Evolutionary conservation across 768 basidiomycete species (phyloP).

Genomic region (Terana coerulea): DNA sequence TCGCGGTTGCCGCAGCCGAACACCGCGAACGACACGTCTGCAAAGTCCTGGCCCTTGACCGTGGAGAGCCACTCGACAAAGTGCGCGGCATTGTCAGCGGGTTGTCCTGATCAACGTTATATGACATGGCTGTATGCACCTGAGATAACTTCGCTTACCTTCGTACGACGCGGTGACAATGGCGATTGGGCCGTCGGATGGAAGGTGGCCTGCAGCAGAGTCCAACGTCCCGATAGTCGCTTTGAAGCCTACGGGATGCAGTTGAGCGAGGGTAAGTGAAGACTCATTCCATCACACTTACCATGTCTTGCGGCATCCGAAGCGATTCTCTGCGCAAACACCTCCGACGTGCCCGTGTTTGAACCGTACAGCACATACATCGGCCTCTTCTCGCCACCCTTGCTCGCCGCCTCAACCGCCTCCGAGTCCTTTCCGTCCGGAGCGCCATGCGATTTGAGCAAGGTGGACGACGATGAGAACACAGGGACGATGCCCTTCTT

Average conservation of each 20-base stretch:
- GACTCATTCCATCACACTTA: constrained; percentile 14
- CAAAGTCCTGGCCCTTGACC: constrained; percentile 22
- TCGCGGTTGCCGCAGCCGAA: constrained; percentile 50
- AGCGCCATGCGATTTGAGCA: constrained; percentile 11
- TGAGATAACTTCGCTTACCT: constrained; percentile 22
- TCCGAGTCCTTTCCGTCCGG: constrained; percentile 7
- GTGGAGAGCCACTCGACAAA: constrained; percentile 41
- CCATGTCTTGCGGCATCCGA: constrained; percentile 35
- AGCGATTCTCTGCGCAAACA: constrained; percentile 43
- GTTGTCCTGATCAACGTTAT: constrained; percentile 31
- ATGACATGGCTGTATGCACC: constrained; percentile 13
- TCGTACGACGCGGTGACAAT: constrained; percentile 48
- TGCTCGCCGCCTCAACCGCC: background rate
- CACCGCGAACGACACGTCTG: constrained; percentile 36
- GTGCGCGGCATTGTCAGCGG: constrained; percentile 45
- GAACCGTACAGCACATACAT: constrained; percentile 40
- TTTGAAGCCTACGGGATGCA: constrained; percentile 32
- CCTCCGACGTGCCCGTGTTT: constrained; percentile 46
- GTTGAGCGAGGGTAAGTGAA: background rate
- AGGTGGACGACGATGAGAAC: constrained; percentile 9
- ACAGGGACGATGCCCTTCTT: background rate
- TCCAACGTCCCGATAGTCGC: constrained; percentile 39
- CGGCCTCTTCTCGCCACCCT: constrained; percentile 17
- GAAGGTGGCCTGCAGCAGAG: constrained; percentile 32
- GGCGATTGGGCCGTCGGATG: constrained; percentile 41